A percentile compares a stretch with the other conserved stretches of the same genome.
phyloP scores from a whole-genome alignment of 257 asterid genomes.

The Perilla frutescens region DNA sequence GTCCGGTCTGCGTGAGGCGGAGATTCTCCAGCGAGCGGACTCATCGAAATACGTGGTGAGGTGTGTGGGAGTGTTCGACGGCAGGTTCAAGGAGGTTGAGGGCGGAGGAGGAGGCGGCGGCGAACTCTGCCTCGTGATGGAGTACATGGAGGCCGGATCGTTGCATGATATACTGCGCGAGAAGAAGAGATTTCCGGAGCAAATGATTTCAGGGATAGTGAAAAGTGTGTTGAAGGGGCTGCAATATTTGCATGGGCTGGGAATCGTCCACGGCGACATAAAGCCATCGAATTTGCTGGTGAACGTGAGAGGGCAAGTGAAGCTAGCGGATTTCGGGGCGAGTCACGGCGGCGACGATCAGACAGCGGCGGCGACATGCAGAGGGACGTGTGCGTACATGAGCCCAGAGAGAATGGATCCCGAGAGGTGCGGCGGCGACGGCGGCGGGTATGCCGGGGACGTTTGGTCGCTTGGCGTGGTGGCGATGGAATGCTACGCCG shows the following conservation, averaged over 20 bases:
- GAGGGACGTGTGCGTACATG: slow-evolving; percentile 59
- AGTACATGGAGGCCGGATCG: slow-evolving; percentile 58
- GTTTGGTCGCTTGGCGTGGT: slow-evolving; percentile 62
- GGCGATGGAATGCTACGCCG: slow-evolving; percentile 53
- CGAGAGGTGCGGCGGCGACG: slow-evolving; percentile 45
- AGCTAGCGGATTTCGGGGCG: slow-evolving; percentile 60
- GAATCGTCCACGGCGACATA: slow-evolving; percentile 55
- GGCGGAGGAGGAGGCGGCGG: slow-evolving; percentile 4
- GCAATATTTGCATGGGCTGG: slow-evolving; percentile 44
- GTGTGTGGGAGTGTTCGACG: slow-evolving; percentile 45
- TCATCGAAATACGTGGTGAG: slow-evolving; percentile 44
- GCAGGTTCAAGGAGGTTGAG: not conserved
- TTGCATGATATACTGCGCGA: slow-evolving; percentile 36
- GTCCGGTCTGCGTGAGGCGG: slow-evolving; percentile 39
- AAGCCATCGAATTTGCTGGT: slow-evolving; percentile 61
- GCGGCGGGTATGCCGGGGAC: slow-evolving; percentile 50
- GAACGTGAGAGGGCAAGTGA: slow-evolving; percentile 42
- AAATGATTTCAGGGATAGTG: slow-evolving; percentile 37
- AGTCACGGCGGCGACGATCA: slow-evolving; percentile 26
- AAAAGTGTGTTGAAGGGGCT: slow-evolving; percentile 51
- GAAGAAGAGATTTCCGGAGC: slow-evolving; percentile 39
- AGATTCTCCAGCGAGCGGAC: slow-evolving; percentile 42
- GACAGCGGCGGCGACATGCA: not conserved
- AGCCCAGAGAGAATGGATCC: slow-evolving; percentile 64
- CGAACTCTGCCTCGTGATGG: slow-evolving; percentile 48